Evolutionary conservation across 805 yeast genomes (phyloP).

Genomic region (Candida namnaoensis): DNA sequence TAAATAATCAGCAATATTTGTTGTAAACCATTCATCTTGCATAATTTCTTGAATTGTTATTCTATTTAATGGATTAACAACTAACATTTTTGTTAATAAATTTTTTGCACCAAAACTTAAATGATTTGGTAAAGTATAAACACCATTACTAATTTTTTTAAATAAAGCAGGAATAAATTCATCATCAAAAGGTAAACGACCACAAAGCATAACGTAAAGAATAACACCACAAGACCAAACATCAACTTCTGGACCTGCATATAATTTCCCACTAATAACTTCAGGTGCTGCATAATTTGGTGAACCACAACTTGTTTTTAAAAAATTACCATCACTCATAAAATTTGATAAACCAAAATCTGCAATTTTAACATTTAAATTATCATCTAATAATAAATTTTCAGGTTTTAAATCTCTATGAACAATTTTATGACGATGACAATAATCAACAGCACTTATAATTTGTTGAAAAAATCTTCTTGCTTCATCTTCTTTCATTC

Average conservation of each 20-base stretch:
- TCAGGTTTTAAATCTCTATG: slow-evolving; percentile 97
- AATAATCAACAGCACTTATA: slow-evolving; percentile 92
- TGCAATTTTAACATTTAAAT: slow-evolving; percentile 88
- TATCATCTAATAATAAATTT: slow-evolving; percentile 80
- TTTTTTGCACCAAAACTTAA: slow-evolving; percentile 80
- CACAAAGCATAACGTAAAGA: slow-evolving; percentile 90
- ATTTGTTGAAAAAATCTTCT: slow-evolving; percentile 93
- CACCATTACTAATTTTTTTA: slow-evolving; percentile 89
- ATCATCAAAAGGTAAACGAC: slow-evolving; percentile 92
- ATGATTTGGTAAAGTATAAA: slow-evolving; percentile 82
- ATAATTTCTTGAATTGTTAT: slow-evolving; percentile 87
- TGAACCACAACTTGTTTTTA: slow-evolving; percentile 92
- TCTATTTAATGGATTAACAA: slow-evolving; percentile 89
- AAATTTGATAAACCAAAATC: slow-evolving; percentile 92
- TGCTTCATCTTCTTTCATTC: slow-evolving; percentile 88
- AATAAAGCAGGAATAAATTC: slow-evolving; percentile 92
- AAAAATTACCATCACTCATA: slow-evolving; percentile 95
- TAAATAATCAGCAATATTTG: slow-evolving; percentile 71
- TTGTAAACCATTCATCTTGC: slow-evolving; percentile 91
- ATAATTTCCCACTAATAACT: slow-evolving; percentile 87
- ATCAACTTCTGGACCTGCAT: slow-evolving; percentile 97
- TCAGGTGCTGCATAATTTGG: slow-evolving; percentile 99
- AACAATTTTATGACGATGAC: slow-evolving; percentile 93
- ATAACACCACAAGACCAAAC: slow-evolving; percentile 98
- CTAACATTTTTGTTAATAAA: slow-evolving; percentile 80